Conservation (phyloP, 768 basidiomycete genomes). For the Pilatotrama ljubarskyi region DNA sequence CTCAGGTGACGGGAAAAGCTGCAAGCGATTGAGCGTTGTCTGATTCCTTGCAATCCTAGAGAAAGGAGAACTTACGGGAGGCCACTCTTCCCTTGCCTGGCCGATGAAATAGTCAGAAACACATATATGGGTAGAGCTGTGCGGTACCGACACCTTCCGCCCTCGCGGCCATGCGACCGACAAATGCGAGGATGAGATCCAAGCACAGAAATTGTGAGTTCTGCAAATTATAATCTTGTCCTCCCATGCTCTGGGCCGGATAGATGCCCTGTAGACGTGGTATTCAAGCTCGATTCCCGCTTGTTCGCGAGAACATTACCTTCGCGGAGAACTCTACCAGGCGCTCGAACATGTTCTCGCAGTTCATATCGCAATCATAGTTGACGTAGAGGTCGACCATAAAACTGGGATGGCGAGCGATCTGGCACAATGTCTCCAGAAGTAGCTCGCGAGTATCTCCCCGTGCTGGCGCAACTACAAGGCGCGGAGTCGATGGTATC, state of each 20-base stretch:
- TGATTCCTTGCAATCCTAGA: not conserved
- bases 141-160: slow-evolving; percentile 45
- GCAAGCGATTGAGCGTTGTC: not conserved
- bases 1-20: slow-evolving; percentile 60
- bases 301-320: slow-evolving; percentile 43
- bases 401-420: slow-evolving; percentile 83
- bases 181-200: slow-evolving; percentile 82
- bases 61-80: slow-evolving; percentile 45
- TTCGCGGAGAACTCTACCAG: slow-evolving; percentile 86
- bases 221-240: slow-evolving; percentile 63
- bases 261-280: slow-evolving; percentile 66
- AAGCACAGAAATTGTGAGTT: slow-evolving; percentile 85
- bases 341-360: slow-evolving; percentile 93
- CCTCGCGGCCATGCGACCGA: slow-evolving; percentile 84
- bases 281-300: not conserved
- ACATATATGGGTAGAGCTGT: not conserved
- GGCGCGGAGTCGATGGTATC: slow-evolving; percentile 40
- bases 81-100: slow-evolving; percentile 55
- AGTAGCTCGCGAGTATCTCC: slow-evolving; percentile 89
- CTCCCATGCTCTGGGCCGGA: slow-evolving; percentile 59
- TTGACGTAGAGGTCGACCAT: slow-evolving; percentile 96
- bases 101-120: not conserved
- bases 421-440: slow-evolving; percentile 80
- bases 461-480: slow-evolving; percentile 72
- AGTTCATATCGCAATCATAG: slow-evolving; percentile 96